Evolutionary conservation across 306 rosid species (phyloP), one percentile per base, ranked within the genome.

Genomic region (Rubus parviflorus): DNA sequence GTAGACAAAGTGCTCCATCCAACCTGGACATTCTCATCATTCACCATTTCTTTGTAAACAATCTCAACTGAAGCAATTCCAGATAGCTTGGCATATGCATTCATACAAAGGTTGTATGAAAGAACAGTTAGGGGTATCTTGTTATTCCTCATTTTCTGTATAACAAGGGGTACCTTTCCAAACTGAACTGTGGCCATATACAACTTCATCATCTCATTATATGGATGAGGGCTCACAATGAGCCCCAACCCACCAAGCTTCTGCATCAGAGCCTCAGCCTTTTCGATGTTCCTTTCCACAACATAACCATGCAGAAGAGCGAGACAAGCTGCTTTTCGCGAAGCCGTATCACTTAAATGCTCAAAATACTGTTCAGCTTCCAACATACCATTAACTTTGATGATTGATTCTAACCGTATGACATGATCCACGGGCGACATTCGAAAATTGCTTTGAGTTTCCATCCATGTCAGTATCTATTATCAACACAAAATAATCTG

Each of bases 1-100:
- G 92, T 89, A 61, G 86, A 87, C 79, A 94, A 88, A 63, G 88
- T 94, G 80, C 98, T 94, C 97, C 97, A 94, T 77, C 98, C 96
- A 74, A 92, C 88, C 84, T 89, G 83, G 70, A 88, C 90, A 66
- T 81, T 83, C 57, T 45, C 70, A 77, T 92, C 95, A 72, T 71
- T 83, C 86, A 82, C 74, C 97, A 94, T 90, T 81, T 77, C 84
- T 77, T 81, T 84, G 68, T 80, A 88, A 80, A 88, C 90, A 79
- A 47, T 48, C 85, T 88, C 98, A 2, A 79, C 88, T 3, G 83
- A 86, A 63, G 68, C 81, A 68, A 90, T 81, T 68, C 88, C 87
- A 3, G 63, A 81, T 60, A 86, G 53, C 79, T 85, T 82, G 25
- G 74, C 82, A 85, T 82, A 86, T 6, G 93, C 96, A 81, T 76